phyloP scores from a whole-genome alignment of 106 monocot genomes.

The Acorus gramineus region DNA sequence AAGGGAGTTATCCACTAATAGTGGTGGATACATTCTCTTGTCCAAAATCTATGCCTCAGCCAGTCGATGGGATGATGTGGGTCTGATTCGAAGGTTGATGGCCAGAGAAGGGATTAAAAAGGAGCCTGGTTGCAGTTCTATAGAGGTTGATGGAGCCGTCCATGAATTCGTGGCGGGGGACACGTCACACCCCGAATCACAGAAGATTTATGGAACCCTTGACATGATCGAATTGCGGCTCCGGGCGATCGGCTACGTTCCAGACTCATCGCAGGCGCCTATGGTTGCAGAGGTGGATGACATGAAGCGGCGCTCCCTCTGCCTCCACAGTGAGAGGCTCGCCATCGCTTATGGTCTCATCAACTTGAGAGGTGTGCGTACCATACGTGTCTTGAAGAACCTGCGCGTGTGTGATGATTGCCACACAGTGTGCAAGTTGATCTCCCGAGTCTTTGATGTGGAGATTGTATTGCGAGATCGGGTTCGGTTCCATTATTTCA shows the following conservation, averaged over 20 bases:
- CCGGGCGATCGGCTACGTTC: slow-evolving; percentile 23
- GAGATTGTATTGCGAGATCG: slow-evolving; percentile 70
- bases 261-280: slow-evolving; percentile 39
- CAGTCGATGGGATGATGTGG: slow-evolving; percentile 60
- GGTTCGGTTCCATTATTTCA: slow-evolving; percentile 63
- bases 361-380: slow-evolving; percentile 13
- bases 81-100: slow-evolving; percentile 47
- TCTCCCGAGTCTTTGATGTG: slow-evolving; percentile 44
- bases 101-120: slow-evolving; percentile 47
- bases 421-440: slow-evolving; percentile 47
- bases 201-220: slow-evolving; percentile 39
- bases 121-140: slow-evolving; percentile 65
- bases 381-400: slow-evolving; percentile 66
- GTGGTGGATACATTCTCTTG: slow-evolving; percentile 50
- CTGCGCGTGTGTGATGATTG: slow-evolving; percentile 63
- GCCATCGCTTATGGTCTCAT: slow-evolving; percentile 65
- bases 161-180: slow-evolving; percentile 70
- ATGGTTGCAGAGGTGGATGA: slow-evolving; percentile 28
- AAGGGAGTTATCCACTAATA: slow-evolving; percentile 2
- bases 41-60: slow-evolving; percentile 61
- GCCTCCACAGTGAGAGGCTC: slow-evolving; percentile 59
- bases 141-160: slow-evolving; percentile 53
- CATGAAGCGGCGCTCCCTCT: slow-evolving; percentile 23
- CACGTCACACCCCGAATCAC: slow-evolving; percentile 39
- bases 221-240: slow-evolving; percentile 25